Percentiles rank a stretch among this genome's conserved stretches.
These are phyloP conservation scores for Calonectria pauciramosa DNA, from an alignment of 2,329 filamentous ascomycete genomes.

Conservation along the genomic window DNA sequence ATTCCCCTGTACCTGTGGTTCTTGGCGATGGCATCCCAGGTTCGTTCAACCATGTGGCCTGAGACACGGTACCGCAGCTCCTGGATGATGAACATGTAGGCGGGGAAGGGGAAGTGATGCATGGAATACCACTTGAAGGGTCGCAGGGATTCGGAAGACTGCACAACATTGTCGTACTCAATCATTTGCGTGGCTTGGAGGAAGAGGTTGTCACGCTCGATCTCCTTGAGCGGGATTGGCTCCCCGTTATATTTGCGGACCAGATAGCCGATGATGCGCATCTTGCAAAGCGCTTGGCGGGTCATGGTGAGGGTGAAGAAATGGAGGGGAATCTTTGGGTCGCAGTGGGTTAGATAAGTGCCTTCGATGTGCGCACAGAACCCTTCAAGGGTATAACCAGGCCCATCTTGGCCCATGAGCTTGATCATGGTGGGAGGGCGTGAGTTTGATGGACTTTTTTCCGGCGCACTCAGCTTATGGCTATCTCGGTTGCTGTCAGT, in stretches of 20 bases:
- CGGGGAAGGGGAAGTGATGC: slow-evolving; percentile 72
- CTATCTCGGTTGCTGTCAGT: slow-evolving; percentile 59
- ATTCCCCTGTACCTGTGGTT: slow-evolving; percentile 68
- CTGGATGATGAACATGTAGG: slow-evolving; percentile 71
- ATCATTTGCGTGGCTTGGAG: slow-evolving; percentile 69
- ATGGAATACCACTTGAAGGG: slow-evolving; percentile 71
- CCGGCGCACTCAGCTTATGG: slow-evolving; percentile 46
- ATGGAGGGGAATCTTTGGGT: slow-evolving; percentile 70
- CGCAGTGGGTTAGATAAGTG: slow-evolving; percentile 68
- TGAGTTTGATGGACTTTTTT: slow-evolving; percentile 43
- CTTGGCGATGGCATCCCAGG: slow-evolving; percentile 69
- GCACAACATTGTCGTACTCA: slow-evolving; percentile 71
- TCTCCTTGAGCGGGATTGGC: slow-evolving; percentile 55
- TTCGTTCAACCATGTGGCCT: slow-evolving; percentile 70
- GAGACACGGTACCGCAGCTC: slow-evolving; percentile 66
- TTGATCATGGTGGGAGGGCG: slow-evolving; percentile 53
- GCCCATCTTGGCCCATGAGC: slow-evolving; percentile 64
- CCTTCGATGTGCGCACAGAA: slow-evolving; percentile 69
- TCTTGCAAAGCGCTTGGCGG: slow-evolving; percentile 67
- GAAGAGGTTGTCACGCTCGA: slow-evolving; percentile 67
- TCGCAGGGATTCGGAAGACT: slow-evolving; percentile 63
- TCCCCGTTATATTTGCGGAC: slow-evolving; percentile 61
- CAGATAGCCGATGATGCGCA: slow-evolving; percentile 68
- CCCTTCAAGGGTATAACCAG: slow-evolving; percentile 64
- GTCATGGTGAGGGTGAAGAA: slow-evolving; percentile 72